phyloP scores from a whole-genome alignment of 1,284 basidiomycete genomes.

The Entoloma clypeatum region DNA sequence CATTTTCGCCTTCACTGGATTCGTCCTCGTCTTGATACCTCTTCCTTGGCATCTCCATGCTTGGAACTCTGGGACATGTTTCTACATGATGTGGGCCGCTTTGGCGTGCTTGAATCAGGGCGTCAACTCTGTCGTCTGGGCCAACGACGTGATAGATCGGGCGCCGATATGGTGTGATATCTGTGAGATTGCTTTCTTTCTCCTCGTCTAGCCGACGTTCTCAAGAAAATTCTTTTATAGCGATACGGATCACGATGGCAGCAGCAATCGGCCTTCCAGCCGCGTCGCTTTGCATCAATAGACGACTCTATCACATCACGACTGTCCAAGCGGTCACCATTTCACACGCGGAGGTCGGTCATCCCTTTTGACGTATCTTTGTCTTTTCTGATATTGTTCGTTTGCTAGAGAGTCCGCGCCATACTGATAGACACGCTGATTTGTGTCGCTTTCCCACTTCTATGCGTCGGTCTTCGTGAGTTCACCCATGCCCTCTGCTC shows the following conservation, averaged over 20 bases:
- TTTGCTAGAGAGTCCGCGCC: conserved; percentile 13
- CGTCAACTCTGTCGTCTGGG: conserved; percentile 69
- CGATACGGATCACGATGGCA: conserved; percentile 41
- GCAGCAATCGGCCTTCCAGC: conserved; percentile 46
- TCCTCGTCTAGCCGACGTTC: conserved; percentile 8
- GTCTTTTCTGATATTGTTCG: too few species aligned
- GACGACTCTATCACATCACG: conserved; percentile 55
- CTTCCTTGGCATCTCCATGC: conserved; percentile 24
- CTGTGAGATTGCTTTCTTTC: conserved; percentile 39
- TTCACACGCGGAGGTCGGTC: conserved; percentile 34
- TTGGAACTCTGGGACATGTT: conserved; percentile 55
- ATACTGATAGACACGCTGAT: conserved; percentile 15
- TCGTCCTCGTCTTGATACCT: conserved; percentile 17
- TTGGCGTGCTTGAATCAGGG: conserved; percentile 51
- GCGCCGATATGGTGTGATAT: conserved; percentile 78
- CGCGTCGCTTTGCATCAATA: conserved; percentile 54
- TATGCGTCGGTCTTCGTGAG: too few species aligned
- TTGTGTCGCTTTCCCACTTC: conserved; percentile 10
- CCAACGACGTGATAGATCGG: conserved; percentile 48
- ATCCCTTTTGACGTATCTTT: too few species aligned
- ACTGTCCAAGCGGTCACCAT: conserved; percentile 34
- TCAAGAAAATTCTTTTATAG: conserved; percentile 25
- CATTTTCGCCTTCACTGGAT: conserved; percentile 13
- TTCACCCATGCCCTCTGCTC: too few species aligned
- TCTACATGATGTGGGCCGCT: conserved; percentile 62